Evolutionary conservation across 2,329 filamentous ascomycete genomes (phyloP).

Genomic region (Curvularia hawaiiensis): DNA sequence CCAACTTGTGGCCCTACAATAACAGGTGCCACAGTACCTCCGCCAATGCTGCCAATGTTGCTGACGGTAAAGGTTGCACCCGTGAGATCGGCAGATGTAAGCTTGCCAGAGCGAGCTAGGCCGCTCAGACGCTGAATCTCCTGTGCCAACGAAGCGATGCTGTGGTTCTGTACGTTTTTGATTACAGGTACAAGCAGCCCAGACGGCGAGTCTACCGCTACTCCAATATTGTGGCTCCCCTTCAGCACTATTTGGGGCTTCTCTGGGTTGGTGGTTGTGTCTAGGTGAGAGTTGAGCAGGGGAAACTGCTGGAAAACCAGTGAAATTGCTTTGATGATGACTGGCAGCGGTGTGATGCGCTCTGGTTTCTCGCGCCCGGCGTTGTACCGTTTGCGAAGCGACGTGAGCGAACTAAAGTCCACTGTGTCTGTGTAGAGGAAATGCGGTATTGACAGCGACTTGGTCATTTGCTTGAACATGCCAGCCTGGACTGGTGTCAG

Average conservation of each 20-base stretch:
- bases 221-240: constrained; percentile 88
- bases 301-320: constrained; percentile 81
- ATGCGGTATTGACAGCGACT: constrained; percentile 87
- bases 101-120: constrained; percentile 74
- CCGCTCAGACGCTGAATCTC: constrained; percentile 76
- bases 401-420: constrained; percentile 76
- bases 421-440: constrained; percentile 94
- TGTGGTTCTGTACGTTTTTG: constrained; percentile 77
- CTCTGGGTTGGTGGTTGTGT: constrained; percentile 60
- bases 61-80: constrained; percentile 95
- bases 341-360: constrained; percentile 86
- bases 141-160: constrained; percentile 76
- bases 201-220: constrained; percentile 90
- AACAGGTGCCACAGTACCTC: constrained; percentile 88
- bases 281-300: constrained; percentile 84
- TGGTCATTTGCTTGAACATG: constrained; percentile 99
- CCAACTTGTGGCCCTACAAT: constrained; percentile 90
- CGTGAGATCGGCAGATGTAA: constrained; percentile 74
- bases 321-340: constrained; percentile 95
- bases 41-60: constrained; percentile 95
- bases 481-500: constrained; percentile 81
- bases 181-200: constrained; percentile 93
- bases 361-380: constrained; percentile 41
- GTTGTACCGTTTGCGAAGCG: constrained; percentile 77
- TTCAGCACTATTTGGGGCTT: constrained; percentile 81